These are phyloP conservation scores for Tolypocladium sp. DNA, from an alignment of 2,329 filamentous ascomycete species.

Conservation along the genomic window DNA sequence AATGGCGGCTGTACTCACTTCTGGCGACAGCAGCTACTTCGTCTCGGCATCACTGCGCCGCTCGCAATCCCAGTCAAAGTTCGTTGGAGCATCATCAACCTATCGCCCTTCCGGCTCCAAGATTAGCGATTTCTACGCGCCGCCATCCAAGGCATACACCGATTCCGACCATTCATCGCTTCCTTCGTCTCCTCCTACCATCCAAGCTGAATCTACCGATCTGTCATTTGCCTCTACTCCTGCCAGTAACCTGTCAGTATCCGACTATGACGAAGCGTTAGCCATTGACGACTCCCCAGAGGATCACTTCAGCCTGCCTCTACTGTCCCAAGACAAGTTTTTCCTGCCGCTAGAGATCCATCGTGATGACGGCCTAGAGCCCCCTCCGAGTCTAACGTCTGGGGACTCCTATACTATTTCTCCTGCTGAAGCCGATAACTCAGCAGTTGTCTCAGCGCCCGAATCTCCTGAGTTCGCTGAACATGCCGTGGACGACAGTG, in stretches of 20 bases:
- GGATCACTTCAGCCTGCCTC: conserved; percentile 36
- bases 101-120: conserved; percentile 37
- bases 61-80: conserved; percentile 52
- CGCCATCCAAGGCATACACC: conserved; percentile 31
- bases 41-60: conserved; percentile 44
- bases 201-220: conserved; percentile 42
- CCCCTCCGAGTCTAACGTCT: conserved; percentile 39
- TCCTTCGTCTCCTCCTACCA: conserved; percentile 37
- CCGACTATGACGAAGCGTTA: conserved; percentile 42
- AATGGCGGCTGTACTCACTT: conserved; percentile 48
- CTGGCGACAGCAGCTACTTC: conserved; percentile 51
- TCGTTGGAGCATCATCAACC: conserved; percentile 31
- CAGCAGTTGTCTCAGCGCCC: conserved; percentile 42
- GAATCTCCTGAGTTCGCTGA: conserved; percentile 47
- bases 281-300: conserved; percentile 33
- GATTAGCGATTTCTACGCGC: conserved; percentile 35
- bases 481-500: conserved; percentile 69
- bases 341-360: conserved; percentile 23
- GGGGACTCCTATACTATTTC: conserved; percentile 42
- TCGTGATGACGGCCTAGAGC: conserved; percentile 33
- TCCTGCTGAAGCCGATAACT: conserved; percentile 41
- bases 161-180: conserved; percentile 42
- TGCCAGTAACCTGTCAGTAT: conserved; percentile 53
- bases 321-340: conserved; percentile 36
- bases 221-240: conserved; percentile 54